Evolutionary conservation across 2,329 filamentous ascomycete genomes (phyloP), one percentile per base, ranked within the genome.

Genomic region (Alternaria alternata): DNA sequence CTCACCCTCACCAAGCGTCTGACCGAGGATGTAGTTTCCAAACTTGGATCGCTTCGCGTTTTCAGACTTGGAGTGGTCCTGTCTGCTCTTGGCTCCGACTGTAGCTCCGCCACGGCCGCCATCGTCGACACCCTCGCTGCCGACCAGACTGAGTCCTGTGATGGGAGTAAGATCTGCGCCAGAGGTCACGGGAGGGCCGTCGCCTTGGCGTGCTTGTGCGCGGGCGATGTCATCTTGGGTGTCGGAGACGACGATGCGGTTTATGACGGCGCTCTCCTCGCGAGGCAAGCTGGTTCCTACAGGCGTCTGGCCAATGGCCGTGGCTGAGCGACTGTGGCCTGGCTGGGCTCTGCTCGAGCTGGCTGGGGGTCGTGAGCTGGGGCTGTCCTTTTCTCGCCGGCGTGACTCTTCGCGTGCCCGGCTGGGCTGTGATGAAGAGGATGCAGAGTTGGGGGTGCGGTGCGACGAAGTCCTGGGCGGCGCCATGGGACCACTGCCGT

Each of bases 1-100:
- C 80, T 99, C 95, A 63, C 95, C 95, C 82, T 99, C 95, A 51
- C 95, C 95, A 51, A 99, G 90, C 3, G 94, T 98, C 78, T 97
- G 94, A 36, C 95, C 95, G 4, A 99, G 86, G 62, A 96, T 93
- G 79, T 98, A 99, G 65, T 97, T 93, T 61, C 94, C 94, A 76
- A 99, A 98, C 67, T 92, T 94, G 42, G 91, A 93, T 66, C 91
- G 88, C 82, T 96, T 97, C 61, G 85, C 81, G 20, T 82, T 80
- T 46, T 77, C 72, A 32, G 76, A 76, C 55, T 80, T 80, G 46
- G 86, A 86, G 71, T 88, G 86, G 70, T 89, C 87, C 68, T 89
- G 87, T 55, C 87, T 81, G 67, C 81, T 83, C 62, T 79, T 77
- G 53, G 80, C 80, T 52, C 80, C 80, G 53, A 62, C 77, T 54